A percentile compares a stretch with the other conserved stretches of the same genome.
phyloP scores from a whole-genome alignment of 2,329 filamentous ascomycete genomes.

The Zalaria obscura region DNA sequence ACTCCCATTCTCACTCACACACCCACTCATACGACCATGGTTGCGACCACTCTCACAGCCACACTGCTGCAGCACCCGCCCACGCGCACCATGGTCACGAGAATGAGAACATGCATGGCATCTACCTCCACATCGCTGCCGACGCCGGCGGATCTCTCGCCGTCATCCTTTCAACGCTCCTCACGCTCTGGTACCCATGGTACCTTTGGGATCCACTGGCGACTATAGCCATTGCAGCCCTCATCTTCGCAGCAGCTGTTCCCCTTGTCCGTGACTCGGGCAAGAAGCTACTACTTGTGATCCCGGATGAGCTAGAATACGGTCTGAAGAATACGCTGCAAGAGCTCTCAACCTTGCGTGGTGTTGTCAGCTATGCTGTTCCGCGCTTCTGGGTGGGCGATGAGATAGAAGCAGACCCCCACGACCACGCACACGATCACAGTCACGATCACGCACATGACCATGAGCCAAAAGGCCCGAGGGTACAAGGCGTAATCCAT shows the following conservation, averaged over 20 bases:
- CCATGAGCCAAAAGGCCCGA: conserved; percentile 19
- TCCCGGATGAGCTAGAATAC: conserved; percentile 79
- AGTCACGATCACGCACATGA: conserved; percentile 12
- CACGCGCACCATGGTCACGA: conserved; percentile 64
- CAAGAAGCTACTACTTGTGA: conserved; percentile 65
- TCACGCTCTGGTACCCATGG: conserved; percentile 83
- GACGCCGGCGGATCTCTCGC: conserved; percentile 90
- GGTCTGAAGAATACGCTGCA: conserved; percentile 72
- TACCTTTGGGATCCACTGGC: conserved; percentile 89
- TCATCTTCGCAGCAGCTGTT: conserved; percentile 86
- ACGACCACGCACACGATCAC: conserved; percentile 14
- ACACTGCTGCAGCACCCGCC: conserved; percentile 21
- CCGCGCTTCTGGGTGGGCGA: conserved; percentile 92
- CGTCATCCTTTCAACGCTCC: conserved; percentile 78
- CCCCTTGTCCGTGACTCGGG: conserved; percentile 79
- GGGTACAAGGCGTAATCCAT: conserved; percentile 72
- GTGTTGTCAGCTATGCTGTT: conserved; percentile 72
- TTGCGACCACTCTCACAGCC: conserved; percentile 18
- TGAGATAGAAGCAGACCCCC: conserved; percentile 24
- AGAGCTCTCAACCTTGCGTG: conserved; percentile 66
- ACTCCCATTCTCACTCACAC: conserved; percentile 28
- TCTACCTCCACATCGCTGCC: conserved; percentile 88
- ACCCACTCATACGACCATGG: conserved; percentile 6
- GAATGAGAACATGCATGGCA: conserved; percentile 97
- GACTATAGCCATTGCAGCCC: conserved; percentile 79